Evolutionary conservation across 345 rosid genomes (phyloP).

Genomic region (Euphorbia lathyris): DNA sequence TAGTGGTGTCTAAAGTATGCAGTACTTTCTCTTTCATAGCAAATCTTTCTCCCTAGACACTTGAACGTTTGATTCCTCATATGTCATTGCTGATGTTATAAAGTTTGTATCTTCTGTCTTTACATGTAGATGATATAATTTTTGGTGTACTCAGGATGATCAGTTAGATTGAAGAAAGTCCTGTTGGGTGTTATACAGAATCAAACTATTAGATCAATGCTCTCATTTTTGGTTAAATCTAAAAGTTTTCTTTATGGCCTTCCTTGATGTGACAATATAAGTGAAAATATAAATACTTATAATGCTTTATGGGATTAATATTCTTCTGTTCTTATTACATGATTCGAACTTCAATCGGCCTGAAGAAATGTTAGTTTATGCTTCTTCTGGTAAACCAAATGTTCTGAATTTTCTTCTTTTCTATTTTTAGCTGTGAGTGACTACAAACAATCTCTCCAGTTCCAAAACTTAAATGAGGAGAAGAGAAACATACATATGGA

Average conservation of each 20-base stretch:
- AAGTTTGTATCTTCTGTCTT: neutral
- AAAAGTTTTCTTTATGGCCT: neutral
- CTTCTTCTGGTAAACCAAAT: neutral
- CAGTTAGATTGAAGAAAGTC: neutral
- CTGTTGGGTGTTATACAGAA: neutral
- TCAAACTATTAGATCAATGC: neutral
- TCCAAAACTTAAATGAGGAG: conserved; percentile 92
- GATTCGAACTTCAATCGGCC: neutral
- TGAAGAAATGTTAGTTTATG: neutral
- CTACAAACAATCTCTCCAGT: conserved; percentile 96
- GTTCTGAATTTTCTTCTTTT: conserved; percentile 10
- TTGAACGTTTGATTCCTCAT: neutral
- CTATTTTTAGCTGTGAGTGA: conserved; percentile 75
- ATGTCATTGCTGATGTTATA: too few species aligned
- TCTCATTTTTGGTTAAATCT: neutral
- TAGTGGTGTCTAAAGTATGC: neutral
- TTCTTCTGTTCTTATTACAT: neutral
- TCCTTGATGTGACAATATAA: neutral
- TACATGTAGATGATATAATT: neutral
- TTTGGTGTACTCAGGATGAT: neutral
- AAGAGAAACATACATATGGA: conserved; percentile 91
- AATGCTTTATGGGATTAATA: neutral
- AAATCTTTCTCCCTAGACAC: neutral
- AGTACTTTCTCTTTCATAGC: neutral
- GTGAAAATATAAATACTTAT: too few species aligned